These are phyloP conservation scores for Litsea cubeba DNA, from an alignment of 164 flowering plant genomes.

Conservation along the genomic window DNA sequence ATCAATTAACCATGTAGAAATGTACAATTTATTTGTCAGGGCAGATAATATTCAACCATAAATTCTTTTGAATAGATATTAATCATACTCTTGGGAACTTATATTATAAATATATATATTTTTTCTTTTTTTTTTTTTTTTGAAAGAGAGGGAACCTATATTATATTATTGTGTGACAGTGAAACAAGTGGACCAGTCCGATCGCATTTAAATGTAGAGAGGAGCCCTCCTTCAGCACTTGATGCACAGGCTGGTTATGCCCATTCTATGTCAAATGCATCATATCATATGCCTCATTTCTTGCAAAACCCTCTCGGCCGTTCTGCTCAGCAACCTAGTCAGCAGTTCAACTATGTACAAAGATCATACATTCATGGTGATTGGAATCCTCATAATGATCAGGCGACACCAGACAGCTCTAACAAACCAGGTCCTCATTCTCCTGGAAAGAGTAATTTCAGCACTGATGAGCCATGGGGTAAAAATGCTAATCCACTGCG, in stretches of 20 bases:
- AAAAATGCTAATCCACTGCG: slow-evolving; percentile 12
- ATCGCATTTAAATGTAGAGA: slow-evolving; percentile 41
- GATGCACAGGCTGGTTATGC: slow-evolving; percentile 39
- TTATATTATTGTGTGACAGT: slow-evolving; percentile 3
- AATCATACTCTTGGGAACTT: not conserved
- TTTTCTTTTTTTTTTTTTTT: too few relatives aligned
- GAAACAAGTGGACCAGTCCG: slow-evolving; percentile 62
- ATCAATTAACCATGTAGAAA: too few relatives aligned
- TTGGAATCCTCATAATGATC: slow-evolving; percentile 48
- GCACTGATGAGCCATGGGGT: slow-evolving; percentile 65
- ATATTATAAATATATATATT: not conserved
- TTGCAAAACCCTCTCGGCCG: slow-evolving; percentile 69
- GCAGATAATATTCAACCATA: not conserved
- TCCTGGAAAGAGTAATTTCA: slow-evolving; percentile 45
- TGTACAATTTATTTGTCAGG: not conserved
- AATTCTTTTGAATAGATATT: too few relatives aligned
- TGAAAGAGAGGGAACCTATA: not conserved
- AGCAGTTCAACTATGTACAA: slow-evolving; percentile 44
- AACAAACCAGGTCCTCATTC: slow-evolving; percentile 50
- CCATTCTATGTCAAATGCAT: slow-evolving; percentile 37
- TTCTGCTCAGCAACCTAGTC: slow-evolving; percentile 62
- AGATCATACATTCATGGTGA: slow-evolving; percentile 41
- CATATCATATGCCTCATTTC: slow-evolving; percentile 42
- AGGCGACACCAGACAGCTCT: slow-evolving; percentile 39
- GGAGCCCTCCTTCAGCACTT: slow-evolving; percentile 47